A percentile compares a stretch with the other conserved stretches of the same genome.
Conservation (phyloP, 371 early-diverging fungal species). For the Apophysomyces trapeziformis region DNA sequence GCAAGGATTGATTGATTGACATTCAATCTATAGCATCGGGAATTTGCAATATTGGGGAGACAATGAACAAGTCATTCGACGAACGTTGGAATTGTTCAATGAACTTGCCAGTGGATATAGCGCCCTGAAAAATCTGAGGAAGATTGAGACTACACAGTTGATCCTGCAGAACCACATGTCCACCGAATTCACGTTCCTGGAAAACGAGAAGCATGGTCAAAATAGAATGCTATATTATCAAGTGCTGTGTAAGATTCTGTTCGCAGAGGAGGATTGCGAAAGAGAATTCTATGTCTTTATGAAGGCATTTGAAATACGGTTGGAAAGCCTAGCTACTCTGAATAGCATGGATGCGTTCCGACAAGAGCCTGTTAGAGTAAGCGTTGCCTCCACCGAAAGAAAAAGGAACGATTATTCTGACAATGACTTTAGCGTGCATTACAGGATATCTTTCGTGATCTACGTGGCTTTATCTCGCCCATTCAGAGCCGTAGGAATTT, state of each 20-base stretch:
- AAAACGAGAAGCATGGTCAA: slow-evolving; percentile 43
- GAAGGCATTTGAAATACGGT: slow-evolving; percentile 65
- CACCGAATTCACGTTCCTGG: slow-evolving; percentile 74
- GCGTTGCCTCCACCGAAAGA: background rate
- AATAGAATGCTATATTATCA: slow-evolving; percentile 79
- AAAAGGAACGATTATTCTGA: slow-evolving; percentile 7
- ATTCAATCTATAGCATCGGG: slow-evolving; percentile 13
- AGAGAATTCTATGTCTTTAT: slow-evolving; percentile 74
- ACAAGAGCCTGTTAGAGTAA: slow-evolving; percentile 46
- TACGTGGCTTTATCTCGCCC: slow-evolving; percentile 79
- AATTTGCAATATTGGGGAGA: slow-evolving; percentile 35
- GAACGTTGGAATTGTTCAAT: slow-evolving; percentile 66
- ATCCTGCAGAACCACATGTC: slow-evolving; percentile 77
- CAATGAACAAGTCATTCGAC: slow-evolving; percentile 27
- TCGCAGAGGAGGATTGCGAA: slow-evolving; percentile 69
- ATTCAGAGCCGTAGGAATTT: slow-evolving; percentile 68
- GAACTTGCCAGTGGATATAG: slow-evolving; percentile 84
- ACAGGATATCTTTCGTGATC: slow-evolving; percentile 78
- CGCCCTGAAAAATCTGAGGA: slow-evolving; percentile 73
- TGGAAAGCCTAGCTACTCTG: slow-evolving; percentile 50
- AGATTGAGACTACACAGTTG: slow-evolving; percentile 69
- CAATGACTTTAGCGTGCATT: slow-evolving; percentile 37
- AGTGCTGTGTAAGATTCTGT: slow-evolving; percentile 76
- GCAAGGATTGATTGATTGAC: background rate
- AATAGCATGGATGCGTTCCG: slow-evolving; percentile 46